Evolutionary conservation across 805 yeast species (phyloP), one percentile per base, ranked within the genome.

Genomic region (Hemisphaericaspora nanyangensis): DNA sequence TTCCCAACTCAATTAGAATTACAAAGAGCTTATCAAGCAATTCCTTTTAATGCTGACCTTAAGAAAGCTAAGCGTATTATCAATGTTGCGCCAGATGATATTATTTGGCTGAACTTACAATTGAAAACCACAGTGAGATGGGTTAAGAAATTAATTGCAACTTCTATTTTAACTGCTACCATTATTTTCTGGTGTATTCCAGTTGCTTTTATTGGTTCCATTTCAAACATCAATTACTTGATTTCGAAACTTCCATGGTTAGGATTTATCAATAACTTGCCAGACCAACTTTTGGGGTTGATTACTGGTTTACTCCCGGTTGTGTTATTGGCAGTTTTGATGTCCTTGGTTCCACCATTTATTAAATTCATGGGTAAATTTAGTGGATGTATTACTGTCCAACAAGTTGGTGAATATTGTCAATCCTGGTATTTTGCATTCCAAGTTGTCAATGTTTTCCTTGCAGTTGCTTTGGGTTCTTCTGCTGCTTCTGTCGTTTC

Each of bases 381-480:
- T 37, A 69, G 85, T 25, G 98, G 98, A 19, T 65, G 72, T 32
- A 68, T 85, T 38, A 79, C 96, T 3, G 57, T 66, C 7, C 91
- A 88, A 52, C 74, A 79, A 39, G 76, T 85, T 41, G 96, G 89
- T 50, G 61, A 71, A 43, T 88, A 82, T 74, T 83, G 93, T 46
- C 99, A 91, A 60, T 75, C 80, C 27, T 89, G 95, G 81, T 93
- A 68, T 63, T 91, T 74, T 64, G 96, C 85, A 1, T 91, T 91
- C 77, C 89, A 86, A 68, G 91, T 89, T 34, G 79, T 91, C 43
- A 89, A 91, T 62, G 90, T 85, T 10, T 93, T 91, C 63, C 60
- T 93, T 42, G 95, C 90, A 35, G 74, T 84, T 30, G 88, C 98
- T 4, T 56, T 85, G 39, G 74, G 96, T 7, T 88, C 97, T 13